phyloP scores from a whole-genome alignment of 208 protist genomes.

The Trypanosoma caninum region DNA sequence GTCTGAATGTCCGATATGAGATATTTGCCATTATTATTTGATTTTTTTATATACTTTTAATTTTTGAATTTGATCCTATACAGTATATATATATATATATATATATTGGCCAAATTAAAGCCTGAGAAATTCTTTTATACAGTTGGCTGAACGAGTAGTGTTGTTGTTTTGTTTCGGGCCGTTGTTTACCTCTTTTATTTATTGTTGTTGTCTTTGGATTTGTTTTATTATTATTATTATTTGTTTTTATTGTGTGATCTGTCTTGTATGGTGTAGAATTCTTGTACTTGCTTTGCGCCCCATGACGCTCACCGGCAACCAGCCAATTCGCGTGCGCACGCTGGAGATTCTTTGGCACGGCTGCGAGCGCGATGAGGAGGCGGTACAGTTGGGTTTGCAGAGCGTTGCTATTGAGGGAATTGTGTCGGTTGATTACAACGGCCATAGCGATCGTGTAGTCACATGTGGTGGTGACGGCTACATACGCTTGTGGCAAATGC shows the following conservation, averaged over 20 bases:
- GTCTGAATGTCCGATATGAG: no score
- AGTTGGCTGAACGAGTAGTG: no score
- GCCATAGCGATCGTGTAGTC: constrained; percentile 45
- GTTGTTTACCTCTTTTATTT: background rate
- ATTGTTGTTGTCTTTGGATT: background rate
- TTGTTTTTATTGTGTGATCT: no score
- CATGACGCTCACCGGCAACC: constrained; percentile 7
- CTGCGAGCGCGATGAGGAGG: constrained; percentile 72
- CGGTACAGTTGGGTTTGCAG: constrained; percentile 67
- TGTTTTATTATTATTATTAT: background rate
- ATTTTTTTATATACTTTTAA: no score
- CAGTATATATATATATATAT: no score
- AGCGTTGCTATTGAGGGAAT: constrained; percentile 70
- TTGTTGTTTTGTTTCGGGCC: background rate
- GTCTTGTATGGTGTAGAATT: no score
- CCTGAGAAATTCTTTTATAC: no score
- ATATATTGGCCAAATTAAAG: no score
- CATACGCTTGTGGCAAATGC: constrained; percentile 65
- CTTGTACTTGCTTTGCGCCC: no score
- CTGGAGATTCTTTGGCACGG: constrained; percentile 87
- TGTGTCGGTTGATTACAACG: constrained; percentile 72
- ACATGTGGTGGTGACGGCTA: constrained; percentile 82
- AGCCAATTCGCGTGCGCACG: constrained; percentile 63
- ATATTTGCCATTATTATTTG: no score
- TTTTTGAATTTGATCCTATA: no score